Conservation (phyloP, 2,329 filamentous ascomycete genomes). For the Chaetomium sp. region DNA sequence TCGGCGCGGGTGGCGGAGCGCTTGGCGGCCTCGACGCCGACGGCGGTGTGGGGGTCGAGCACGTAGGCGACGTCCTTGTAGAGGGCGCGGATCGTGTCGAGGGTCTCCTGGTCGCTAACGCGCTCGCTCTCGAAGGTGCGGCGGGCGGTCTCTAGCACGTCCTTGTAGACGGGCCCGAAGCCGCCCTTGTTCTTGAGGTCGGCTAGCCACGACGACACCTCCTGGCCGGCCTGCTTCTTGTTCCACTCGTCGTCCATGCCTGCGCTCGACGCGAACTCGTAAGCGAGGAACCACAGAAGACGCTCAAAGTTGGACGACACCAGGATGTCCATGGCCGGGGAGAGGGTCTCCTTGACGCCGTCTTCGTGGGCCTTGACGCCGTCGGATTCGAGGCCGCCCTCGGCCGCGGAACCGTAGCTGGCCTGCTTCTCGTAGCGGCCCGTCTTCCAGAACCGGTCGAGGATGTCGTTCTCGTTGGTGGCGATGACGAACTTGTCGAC, state of each 20-base stretch:
- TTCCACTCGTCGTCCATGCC: slow-evolving; percentile 67
- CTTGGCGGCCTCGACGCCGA: slow-evolving; percentile 76
- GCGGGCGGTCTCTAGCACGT: slow-evolving; percentile 71
- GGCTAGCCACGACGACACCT: slow-evolving; percentile 76
- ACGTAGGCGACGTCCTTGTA: slow-evolving; percentile 66
- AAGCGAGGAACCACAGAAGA: slow-evolving; percentile 88
- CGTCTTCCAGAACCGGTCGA: slow-evolving; percentile 91
- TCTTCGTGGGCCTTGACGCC: slow-evolving; percentile 65
- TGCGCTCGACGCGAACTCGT: slow-evolving; percentile 63
- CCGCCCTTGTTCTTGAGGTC: slow-evolving; percentile 79
- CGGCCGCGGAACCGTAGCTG: slow-evolving; percentile 57
- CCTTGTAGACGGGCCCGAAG: slow-evolving; percentile 74
- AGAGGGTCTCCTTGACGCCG: slow-evolving; percentile 87
- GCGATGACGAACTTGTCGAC: slow-evolving; percentile 86
- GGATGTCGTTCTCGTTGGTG: slow-evolving; percentile 97
- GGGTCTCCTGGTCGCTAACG: slow-evolving; percentile 66
- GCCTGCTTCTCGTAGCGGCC: slow-evolving; percentile 87
- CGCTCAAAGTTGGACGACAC: slow-evolving; percentile 97
- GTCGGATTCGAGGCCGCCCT: slow-evolving; percentile 66
- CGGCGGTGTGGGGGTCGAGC: slow-evolving; percentile 88
- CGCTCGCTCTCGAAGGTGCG: slow-evolving; percentile 80
- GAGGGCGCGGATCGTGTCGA: slow-evolving; percentile 63
- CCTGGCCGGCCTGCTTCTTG: slow-evolving; percentile 70
- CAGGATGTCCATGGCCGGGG: slow-evolving; percentile 96
- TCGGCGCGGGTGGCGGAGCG: slow-evolving; percentile 64